These are phyloP conservation scores for Ophiocordyceps robertsii DNA, from an alignment of 2,329 filamentous ascomycete species.

Conservation along the genomic window DNA sequence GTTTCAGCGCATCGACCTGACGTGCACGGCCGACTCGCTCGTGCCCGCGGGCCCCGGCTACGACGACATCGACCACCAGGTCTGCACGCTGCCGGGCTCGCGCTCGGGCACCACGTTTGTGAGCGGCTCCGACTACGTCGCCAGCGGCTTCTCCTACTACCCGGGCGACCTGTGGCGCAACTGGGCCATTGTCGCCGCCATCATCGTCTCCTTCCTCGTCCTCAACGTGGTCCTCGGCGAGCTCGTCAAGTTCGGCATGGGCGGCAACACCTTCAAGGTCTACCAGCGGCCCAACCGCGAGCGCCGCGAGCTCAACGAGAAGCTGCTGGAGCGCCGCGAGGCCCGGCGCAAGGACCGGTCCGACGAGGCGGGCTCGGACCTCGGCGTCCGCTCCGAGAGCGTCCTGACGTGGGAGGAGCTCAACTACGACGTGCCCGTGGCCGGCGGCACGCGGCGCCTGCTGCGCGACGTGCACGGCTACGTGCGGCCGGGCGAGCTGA, in stretches of 20 bases:
- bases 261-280: constrained; percentile 67
- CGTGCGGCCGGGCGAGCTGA: constrained; percentile 63
- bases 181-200: constrained; percentile 64
- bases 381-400: constrained; percentile 45
- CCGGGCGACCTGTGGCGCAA: constrained; percentile 65
- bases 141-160: constrained; percentile 52
- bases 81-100: constrained; percentile 68
- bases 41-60: constrained; percentile 62
- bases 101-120: constrained; percentile 49
- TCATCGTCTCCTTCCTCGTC: constrained; percentile 63
- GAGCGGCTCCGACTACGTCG: constrained; percentile 55
- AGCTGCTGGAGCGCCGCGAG: constrained; percentile 42
- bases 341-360: constrained; percentile 33
- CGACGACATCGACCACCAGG: constrained; percentile 57
- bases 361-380: constrained; percentile 31
- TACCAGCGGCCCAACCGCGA: constrained; percentile 60
- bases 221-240: constrained; percentile 71
- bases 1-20: constrained; percentile 55
- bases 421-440: constrained; percentile 58
- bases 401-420: constrained; percentile 81
- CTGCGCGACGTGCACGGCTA: constrained; percentile 49
- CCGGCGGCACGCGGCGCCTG: constrained; percentile 40
- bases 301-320: constrained; percentile 49
- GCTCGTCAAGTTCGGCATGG: constrained; percentile 62
- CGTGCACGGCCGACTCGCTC: constrained; percentile 53